Evolutionary conservation across 106 monocot genomes (phyloP).

Genomic region (Acanthochlamys bracteata): DNA sequence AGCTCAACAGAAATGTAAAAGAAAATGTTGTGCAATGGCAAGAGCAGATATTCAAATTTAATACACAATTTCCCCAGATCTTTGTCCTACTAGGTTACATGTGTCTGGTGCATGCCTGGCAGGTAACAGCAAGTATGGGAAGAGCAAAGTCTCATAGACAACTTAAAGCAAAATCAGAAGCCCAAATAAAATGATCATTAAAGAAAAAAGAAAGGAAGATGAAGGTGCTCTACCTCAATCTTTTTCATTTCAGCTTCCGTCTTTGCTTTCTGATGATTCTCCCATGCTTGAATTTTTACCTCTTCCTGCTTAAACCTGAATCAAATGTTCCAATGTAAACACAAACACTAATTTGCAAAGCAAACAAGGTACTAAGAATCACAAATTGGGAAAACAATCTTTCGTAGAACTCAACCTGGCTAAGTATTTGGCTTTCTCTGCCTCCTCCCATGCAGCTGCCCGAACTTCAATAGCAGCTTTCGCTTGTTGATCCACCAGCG

Average conservation of each 20-base stretch:
- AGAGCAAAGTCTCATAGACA: no score
- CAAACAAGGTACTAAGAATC: background rate
- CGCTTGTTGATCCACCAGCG: background rate
- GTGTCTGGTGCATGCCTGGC: no score
- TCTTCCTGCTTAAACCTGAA: conserved; percentile 39
- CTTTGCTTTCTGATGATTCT: conserved; percentile 39
- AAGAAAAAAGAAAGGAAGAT: no score
- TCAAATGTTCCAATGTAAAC: background rate
- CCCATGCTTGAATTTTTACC: conserved; percentile 47
- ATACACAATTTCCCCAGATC: no score
- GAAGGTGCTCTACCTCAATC: conserved; percentile 25
- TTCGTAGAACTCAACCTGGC: conserved; percentile 26
- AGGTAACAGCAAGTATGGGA: no score
- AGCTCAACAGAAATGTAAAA: no score
- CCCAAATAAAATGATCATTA: no score
- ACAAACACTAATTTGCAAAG: background rate
- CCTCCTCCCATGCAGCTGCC: conserved; percentile 30
- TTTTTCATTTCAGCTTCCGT: conserved; percentile 38
- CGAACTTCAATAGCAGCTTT: conserved; percentile 16
- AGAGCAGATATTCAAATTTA: no score
- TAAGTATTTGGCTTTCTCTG: conserved; percentile 26
- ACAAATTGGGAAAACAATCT: background rate
- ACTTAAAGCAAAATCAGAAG: no score
- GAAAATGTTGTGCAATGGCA: no score
- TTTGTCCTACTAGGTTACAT: no score